phyloP scores from a whole-genome alignment of 2,329 filamentous ascomycete genomes.

The Penicillium sp. region DNA sequence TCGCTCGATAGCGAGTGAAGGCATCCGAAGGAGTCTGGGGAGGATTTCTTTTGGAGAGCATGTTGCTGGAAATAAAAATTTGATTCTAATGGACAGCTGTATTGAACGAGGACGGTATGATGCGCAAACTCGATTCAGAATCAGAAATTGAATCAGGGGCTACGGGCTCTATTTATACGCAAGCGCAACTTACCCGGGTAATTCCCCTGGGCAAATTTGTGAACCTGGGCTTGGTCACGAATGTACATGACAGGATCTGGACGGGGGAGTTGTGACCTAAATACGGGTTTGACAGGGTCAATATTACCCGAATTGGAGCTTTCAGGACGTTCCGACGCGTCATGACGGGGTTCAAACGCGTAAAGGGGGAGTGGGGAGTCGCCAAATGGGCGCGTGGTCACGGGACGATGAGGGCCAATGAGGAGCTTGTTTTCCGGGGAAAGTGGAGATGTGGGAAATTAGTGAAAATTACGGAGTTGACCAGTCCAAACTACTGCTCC shows the following conservation, averaged over 20 bases:
- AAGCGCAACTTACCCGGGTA: neutral
- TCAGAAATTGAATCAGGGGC: constrained; percentile 1
- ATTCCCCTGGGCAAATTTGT: neutral
- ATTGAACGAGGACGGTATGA: neutral
- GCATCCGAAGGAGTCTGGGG: constrained; percentile 14
- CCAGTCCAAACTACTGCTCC: neutral
- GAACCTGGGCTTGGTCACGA: neutral
- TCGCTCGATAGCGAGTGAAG: constrained; percentile 41
- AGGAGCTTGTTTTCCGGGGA: neutral
- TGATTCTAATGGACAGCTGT: neutral
- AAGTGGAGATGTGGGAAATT: constrained; percentile 18
- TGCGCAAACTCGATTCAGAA: neutral
- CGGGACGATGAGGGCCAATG: constrained; percentile 30
- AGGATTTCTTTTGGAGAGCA: constrained; percentile 15
- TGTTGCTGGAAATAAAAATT: constrained; percentile 1
- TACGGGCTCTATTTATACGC: neutral
- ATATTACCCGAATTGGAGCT: constrained; percentile 15
- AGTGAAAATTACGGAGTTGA: neutral
- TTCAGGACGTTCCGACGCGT: constrained; percentile 16
- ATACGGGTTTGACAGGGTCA: constrained; percentile 3
- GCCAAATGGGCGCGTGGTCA: constrained; percentile 42
- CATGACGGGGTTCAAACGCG: constrained; percentile 31
- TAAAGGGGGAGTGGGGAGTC: constrained; percentile 34
- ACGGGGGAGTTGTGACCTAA: constrained; percentile 1
- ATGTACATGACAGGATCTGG: constrained; percentile 7